Evolutionary conservation across 2,329 filamentous ascomycete genomes (phyloP), one percentile per base, ranked within the genome.

Genomic region (Thielaviopsis ethacetica): DNA sequence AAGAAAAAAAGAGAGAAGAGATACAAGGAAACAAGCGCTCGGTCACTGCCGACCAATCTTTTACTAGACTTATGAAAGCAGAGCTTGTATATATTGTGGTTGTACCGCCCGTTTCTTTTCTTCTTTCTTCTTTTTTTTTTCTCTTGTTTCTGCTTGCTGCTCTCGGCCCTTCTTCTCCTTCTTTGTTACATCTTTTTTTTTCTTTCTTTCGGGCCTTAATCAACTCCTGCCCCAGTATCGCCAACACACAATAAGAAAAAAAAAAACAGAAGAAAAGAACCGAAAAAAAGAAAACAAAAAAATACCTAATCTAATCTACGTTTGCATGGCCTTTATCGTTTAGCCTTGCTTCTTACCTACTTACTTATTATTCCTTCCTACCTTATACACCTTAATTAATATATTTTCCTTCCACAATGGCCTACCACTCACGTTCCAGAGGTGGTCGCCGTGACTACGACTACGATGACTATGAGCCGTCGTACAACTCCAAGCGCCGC

Each of bases 361-460:
- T 38, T 57, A n/a, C n/a, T n/a, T n/a, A n/a, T n/a, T n/a, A n/a
- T 17, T 27, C 47, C 38, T 47, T 26, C 54, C 26, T 54, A 24
- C 41, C 21, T 49, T 12, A 54, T 54, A 44, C 21, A 54, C 34
- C 21, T 30, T 38, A 54, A 30, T 54, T 30, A 47, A 21, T 54
- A n/a, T n/a, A n/a, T 38, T 54, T 34, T 56, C 10, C 6, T 21
- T 24, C 13, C 17, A 47, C n/a, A 13, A 61, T 61, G 59, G 56
- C 56, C 27, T 61, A 58, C 47, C n/a, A 55, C 53, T 58, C 44
- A 22, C 59, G 59, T 17, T 58, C 59, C 21, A 56, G 24, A 27
- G n/a, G 54, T 9, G 27, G 54, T 47, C 34, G 56, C 44, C 55
- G 52, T 27, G 55, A 58, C 34, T 52, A 61, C 27, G 55, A 55